Base-by-base conservation (phyloP, 2,329 filamentous ascomycete genomes). In the Diaporthe nobilis region DNA sequence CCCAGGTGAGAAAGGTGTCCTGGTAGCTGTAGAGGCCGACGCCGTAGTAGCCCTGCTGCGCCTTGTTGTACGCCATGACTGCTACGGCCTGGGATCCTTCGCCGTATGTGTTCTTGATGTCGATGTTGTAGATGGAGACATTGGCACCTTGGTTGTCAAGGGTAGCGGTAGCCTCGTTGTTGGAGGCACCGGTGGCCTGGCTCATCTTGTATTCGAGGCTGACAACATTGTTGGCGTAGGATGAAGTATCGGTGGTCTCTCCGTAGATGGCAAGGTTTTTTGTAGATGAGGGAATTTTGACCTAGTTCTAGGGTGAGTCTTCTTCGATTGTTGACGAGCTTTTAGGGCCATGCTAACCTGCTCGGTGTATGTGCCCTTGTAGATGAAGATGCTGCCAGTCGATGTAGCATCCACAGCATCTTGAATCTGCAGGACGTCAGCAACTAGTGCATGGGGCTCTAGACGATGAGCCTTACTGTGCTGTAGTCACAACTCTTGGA, bases 21-120 rank as follows among this genome's bases (percentile, higher is more conserved):
- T 92, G 90, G 81, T 85, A 91, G n/a, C 90, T 88, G 57, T 72
- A 63, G 79, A 91, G 86, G 63, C 86, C 83, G 77, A 87, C 88
- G 55, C 84, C 90, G 77, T 92, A 91, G 83, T 90, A 92, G 47
- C 88, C 89, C 82, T 90, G 88, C 65, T 87, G 83, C 73, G 81
- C 84, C 73, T 82, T 84, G 34, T 83, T 87, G 53, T 87, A 84
- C 10, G 90, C 88, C 53, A 86, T 87, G 20, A 92, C 73, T 7
- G 90, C 90, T 60, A 91, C 83, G 15, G 87, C 88, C 77, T 90
- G 88, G 4, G 84, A 85, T 22, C 88, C 87, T 37, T 83, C 61
- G 5, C 88, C 88, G 73, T 85, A 82, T 17, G 83, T 82, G 80
- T 90, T 90, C 61, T 83, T 84, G 22, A 90, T 81, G 79, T 91